These are phyloP conservation scores for Russula emetica DNA, from an alignment of 768 basidiomycete species.

Conservation along the genomic window DNA sequence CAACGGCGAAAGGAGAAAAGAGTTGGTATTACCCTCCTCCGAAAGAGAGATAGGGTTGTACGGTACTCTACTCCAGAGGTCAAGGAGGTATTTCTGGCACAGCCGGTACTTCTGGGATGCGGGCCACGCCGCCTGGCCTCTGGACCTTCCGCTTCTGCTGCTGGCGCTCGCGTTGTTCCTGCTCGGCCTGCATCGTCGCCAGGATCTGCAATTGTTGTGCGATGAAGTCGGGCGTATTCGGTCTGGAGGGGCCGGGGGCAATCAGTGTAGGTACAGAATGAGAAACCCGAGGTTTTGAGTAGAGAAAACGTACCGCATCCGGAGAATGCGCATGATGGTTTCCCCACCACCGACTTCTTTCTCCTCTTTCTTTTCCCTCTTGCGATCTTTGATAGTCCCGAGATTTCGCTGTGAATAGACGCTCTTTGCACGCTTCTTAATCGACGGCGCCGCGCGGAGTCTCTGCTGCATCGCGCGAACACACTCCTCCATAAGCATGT, in stretches of 20 bases:
- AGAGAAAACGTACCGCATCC: constrained; percentile 72
- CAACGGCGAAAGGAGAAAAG: not conserved
- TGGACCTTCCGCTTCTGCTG: constrained; percentile 55
- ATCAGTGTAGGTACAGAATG: not conserved
- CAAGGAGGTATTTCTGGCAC: constrained; percentile 31
- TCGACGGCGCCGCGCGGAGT: constrained; percentile 63
- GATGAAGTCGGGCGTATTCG: constrained; percentile 81
- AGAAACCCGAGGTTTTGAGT: not conserved
- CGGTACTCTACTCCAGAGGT: constrained; percentile 8
- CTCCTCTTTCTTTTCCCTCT: constrained; percentile 85
- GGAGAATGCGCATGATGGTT: constrained; percentile 88
- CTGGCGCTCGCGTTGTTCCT: constrained; percentile 66
- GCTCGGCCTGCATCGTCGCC: constrained; percentile 76
- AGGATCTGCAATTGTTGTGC: constrained; percentile 81
- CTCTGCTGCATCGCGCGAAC: constrained; percentile 92
- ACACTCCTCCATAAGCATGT: constrained; percentile 89
- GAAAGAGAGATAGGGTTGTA: not conserved
- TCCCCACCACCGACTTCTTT: constrained; percentile 73
- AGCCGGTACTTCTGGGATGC: constrained; percentile 32
- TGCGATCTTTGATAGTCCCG: constrained; percentile 91
- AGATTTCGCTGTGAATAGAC: constrained; percentile 90
- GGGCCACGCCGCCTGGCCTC: constrained; percentile 41
- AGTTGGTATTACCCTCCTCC: not conserved
- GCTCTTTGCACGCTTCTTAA: constrained; percentile 89
- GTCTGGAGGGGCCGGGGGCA: constrained; percentile 40